These are phyloP conservation scores for Collariella sp. DNA, from an alignment of 495 filamentous ascomycete genomes.

Conservation along the genomic window DNA sequence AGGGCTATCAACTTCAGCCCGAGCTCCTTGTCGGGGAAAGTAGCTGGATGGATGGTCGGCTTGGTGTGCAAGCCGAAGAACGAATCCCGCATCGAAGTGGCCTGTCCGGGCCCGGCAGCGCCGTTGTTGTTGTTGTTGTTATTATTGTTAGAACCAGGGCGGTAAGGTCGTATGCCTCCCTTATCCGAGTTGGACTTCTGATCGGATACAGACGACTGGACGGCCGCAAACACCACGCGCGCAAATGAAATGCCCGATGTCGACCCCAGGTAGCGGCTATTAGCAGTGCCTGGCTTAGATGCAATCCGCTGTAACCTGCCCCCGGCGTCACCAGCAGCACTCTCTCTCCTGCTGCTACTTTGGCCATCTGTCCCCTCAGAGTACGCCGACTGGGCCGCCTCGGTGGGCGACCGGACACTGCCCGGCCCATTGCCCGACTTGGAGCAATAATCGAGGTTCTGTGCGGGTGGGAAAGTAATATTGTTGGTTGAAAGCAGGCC, in stretches of 20 bases:
- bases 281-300: constrained; percentile 64
- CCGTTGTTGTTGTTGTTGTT: constrained; percentile 17
- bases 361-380: constrained; percentile 21
- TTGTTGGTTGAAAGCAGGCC: constrained; percentile 59
- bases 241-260: constrained; percentile 92
- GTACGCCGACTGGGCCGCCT: constrained; percentile 20
- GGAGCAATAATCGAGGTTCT: constrained; percentile 66
- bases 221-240: constrained; percentile 85
- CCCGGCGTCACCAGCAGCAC: constrained; percentile 30
- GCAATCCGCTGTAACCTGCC: constrained; percentile 48
- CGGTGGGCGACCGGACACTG: constrained; percentile 35
- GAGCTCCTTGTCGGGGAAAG: constrained; percentile 70
- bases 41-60: constrained; percentile 74
- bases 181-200: constrained; percentile 49
- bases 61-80: constrained; percentile 92
- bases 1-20: constrained; percentile 64
- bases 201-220: constrained; percentile 77
- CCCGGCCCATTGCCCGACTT: constrained; percentile 42
- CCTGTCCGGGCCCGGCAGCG: constrained; percentile 35
- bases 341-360: constrained; percentile 28
- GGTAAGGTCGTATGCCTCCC: constrained; percentile 38
- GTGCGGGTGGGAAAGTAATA: constrained; percentile 63
- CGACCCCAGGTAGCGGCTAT: constrained; percentile 74
- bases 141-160: constrained; percentile 14
- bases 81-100: constrained; percentile 80